Conservation (phyloP, 2,329 filamentous ascomycete genomes). For the Aspergillus unguis region DNA sequence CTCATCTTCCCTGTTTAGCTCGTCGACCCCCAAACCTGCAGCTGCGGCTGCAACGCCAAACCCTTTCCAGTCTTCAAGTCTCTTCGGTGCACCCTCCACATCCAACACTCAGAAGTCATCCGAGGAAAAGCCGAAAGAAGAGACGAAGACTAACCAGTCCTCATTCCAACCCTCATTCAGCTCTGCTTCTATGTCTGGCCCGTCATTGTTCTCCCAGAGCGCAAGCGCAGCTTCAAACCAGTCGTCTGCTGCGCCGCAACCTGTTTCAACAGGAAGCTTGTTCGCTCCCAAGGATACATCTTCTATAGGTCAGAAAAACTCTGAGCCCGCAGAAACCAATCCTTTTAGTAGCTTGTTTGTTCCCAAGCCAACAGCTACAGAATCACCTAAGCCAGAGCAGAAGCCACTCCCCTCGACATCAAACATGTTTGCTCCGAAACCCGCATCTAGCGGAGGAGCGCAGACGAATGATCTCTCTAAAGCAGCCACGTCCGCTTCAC, state of each 20-base stretch:
- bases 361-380: slow-evolving; percentile 16
- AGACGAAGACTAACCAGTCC: slow-evolving; percentile 12
- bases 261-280: slow-evolving; percentile 21
- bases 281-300: slow-evolving; percentile 22
- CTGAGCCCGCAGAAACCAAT: slow-evolving; percentile 16
- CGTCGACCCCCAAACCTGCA: slow-evolving; percentile 16
- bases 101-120: slow-evolving; percentile 12
- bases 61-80: slow-evolving; percentile 22
- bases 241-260: slow-evolving; percentile 17
- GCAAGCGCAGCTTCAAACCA: slow-evolving; percentile 11
- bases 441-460: slow-evolving; percentile 11
- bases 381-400: slow-evolving; percentile 15
- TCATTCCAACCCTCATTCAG: slow-evolving; percentile 16
- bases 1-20: slow-evolving; percentile 20
- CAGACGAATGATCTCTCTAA: slow-evolving; percentile 13
- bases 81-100: slow-evolving; percentile 16
- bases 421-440: slow-evolving; percentile 18
- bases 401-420: slow-evolving; percentile 13
- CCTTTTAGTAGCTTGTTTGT: slow-evolving; percentile 22
- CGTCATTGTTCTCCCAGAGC: slow-evolving; percentile 22
- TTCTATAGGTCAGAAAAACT: slow-evolving; percentile 14
- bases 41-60: slow-evolving; percentile 19
- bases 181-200: slow-evolving; percentile 11
- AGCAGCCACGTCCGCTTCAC: slow-evolving; percentile 12
- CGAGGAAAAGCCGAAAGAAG: slow-evolving; percentile 15